Evolutionary conservation across 2,329 filamentous ascomycete species (phyloP).

Genomic region (Camillea tinctor): DNA sequence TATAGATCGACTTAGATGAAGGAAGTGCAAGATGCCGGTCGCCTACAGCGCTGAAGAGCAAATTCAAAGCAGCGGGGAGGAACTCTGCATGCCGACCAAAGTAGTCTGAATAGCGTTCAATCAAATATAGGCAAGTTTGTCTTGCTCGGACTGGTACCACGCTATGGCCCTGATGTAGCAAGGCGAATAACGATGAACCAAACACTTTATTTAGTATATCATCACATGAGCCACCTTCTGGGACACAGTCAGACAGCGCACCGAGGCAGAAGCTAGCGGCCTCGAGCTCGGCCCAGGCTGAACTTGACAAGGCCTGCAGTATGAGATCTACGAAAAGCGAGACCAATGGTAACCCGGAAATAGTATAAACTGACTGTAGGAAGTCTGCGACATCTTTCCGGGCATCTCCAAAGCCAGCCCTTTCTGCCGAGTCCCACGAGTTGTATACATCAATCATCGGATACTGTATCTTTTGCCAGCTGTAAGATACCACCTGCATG

Average conservation of each 20-base stretch:
- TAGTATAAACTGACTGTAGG: conserved; percentile 67
- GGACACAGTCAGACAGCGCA: conserved; percentile 63
- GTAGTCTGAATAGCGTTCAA: conserved; percentile 73
- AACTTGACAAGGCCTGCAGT: conserved; percentile 46
- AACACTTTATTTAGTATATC: conserved; percentile 61
- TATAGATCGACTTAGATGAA: conserved; percentile 72
- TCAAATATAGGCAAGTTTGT: conserved; percentile 66
- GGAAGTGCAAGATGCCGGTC: conserved; percentile 61
- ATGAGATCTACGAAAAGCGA: conserved; percentile 56
- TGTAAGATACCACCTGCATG: conserved; percentile 62
- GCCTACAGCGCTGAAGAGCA: conserved; percentile 69
- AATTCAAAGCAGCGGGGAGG: conserved; percentile 68
- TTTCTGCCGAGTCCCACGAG: conserved; percentile 69
- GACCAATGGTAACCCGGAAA: conserved; percentile 56
- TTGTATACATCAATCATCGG: conserved; percentile 57
- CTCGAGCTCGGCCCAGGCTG: conserved; percentile 60
- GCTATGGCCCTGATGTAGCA: conserved; percentile 49
- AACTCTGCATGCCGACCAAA: conserved; percentile 68
- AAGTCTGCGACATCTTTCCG: conserved; percentile 79
- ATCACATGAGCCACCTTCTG: conserved; percentile 58
- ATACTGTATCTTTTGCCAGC: conserved; percentile 69
- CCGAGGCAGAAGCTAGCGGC: conserved; percentile 63
- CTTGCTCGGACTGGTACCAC: conserved; percentile 61
- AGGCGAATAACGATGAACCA: conserved; percentile 53
- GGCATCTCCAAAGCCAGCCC: conserved; percentile 67